Percentiles rank a stretch among this genome's conserved stretches.
phyloP scores from a whole-genome alignment of 768 basidiomycete genomes.

The Mycena indigotica region DNA sequence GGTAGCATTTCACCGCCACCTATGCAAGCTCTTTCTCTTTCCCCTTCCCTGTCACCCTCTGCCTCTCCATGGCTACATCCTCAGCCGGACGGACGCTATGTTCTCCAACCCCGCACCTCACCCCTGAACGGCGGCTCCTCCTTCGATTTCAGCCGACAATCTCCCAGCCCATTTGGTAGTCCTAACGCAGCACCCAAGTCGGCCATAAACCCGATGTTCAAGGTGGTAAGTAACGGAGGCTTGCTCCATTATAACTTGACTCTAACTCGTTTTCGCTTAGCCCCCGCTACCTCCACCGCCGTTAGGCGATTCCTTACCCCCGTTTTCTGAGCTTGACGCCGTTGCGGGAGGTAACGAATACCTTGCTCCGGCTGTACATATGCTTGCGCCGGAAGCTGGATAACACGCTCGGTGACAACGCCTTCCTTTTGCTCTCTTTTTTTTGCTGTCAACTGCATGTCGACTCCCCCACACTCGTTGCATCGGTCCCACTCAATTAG shows the following conservation, averaged over 20 bases:
- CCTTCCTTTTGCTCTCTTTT: constrained; percentile 27
- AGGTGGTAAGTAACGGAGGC: constrained; percentile 66
- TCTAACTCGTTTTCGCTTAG: constrained; percentile 35
- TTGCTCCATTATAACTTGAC: background rate
- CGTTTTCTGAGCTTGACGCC: constrained; percentile 81
- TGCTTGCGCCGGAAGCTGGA: constrained; percentile 53
- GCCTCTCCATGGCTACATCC: constrained; percentile 40
- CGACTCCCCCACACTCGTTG: constrained; percentile 24
- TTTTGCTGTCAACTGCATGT: constrained; percentile 13
- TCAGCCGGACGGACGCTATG: constrained; percentile 31
- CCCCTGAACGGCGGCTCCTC: constrained; percentile 43
- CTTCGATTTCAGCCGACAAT: constrained; percentile 54
- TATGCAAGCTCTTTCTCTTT: constrained; percentile 72
- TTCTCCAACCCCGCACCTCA: constrained; percentile 33
- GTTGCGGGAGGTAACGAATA: constrained; percentile 74
- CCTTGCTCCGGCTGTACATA: constrained; percentile 75
- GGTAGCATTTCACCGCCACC: constrained; percentile 77
- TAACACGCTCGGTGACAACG: constrained; percentile 30
- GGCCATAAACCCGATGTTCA: constrained; percentile 84
- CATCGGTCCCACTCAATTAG: constrained; percentile 19
- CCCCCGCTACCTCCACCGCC: constrained; percentile 55
- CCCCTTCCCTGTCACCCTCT: constrained; percentile 59
- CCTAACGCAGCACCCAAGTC: constrained; percentile 64
- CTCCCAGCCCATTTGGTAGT: constrained; percentile 52
- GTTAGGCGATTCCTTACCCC: constrained; percentile 55